phyloP scores from a whole-genome alignment of 345 rosid genomes.

The Gossypium australe region DNA sequence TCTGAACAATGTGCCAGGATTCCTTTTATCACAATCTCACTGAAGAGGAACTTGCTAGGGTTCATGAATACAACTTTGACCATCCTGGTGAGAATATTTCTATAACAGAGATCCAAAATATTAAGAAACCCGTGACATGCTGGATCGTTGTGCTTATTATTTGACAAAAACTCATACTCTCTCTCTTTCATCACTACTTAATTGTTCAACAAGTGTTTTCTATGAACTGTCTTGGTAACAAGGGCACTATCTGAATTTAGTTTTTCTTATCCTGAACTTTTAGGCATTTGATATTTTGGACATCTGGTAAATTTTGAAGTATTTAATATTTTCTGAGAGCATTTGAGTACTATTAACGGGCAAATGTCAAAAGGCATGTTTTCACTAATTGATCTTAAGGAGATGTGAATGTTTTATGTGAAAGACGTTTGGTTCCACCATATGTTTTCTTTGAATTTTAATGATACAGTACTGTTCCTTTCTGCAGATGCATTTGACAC shows the following conservation, averaged over 20 bases:
- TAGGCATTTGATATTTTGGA: not conserved
- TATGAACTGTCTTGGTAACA: not conserved
- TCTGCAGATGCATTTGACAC: constrained; percentile 91
- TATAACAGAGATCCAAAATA: constrained; percentile 1
- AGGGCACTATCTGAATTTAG: not conserved
- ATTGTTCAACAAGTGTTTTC: not conserved
- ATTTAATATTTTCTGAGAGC: not conserved
- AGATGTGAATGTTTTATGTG: not conserved
- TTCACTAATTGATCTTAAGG: not conserved
- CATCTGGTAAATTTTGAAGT: not conserved
- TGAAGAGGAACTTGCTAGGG: constrained; percentile 78
- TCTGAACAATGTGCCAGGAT: constrained; percentile 64
- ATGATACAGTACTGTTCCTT: constrained; percentile 21
- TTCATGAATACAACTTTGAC: constrained; percentile 97
- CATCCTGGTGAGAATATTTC: constrained; percentile 86
- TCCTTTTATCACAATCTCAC: constrained; percentile 94
- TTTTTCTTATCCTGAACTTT: not conserved
- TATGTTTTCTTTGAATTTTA: constrained; percentile 2
- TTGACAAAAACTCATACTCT: not conserved
- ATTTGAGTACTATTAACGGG: not conserved
- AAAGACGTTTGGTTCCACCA: not conserved
- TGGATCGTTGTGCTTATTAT: not conserved
- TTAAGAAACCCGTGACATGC: not conserved
- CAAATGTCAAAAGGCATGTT: not conserved
- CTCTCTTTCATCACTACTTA: not conserved